Evolutionary conservation across 352 stramenopile genomes (phyloP), one percentile per base, ranked within the genome.

Genomic region (Phytopythium aichiense): DNA sequence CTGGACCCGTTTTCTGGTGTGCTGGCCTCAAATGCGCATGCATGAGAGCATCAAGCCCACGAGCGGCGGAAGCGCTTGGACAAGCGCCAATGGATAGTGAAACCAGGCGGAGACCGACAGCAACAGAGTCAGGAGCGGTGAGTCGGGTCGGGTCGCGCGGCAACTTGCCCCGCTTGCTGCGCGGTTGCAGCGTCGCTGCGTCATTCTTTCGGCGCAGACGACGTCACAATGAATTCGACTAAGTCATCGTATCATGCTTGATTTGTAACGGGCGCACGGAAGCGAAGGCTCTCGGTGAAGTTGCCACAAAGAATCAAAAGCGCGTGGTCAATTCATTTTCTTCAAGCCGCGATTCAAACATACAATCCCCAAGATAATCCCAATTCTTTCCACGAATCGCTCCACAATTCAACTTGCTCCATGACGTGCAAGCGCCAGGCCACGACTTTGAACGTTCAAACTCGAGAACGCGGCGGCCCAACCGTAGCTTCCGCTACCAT

Each of bases 381-480:
- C 22, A 52, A 52, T 52, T 52, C 46, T 22, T 52, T 35, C 3
- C 12, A 6, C 16, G 23, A 31, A 42, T 35, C 31, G 60, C 15
- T 5, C 4, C 0, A 1, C 67, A 64, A 68, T 74, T 74, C 64
- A 69, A 57, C 63, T 61, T 9, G n/a, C 31, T 5, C 3, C 28
- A 31, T 31, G 28, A 31, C 28, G 28, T 31, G 28, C 28, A 31
- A 31, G 28, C 28, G 28, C 28, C 28, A 31, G 28, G 28, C 28
- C 28, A 31, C 28, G n/a, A 31, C 37, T 69, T 70, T 69, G 56
- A 69, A 74, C 70, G 59, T 72, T 77, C 61, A 68, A 74, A 77
- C 61, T 46, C 38, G 40, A 45, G n/a, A 6, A 22, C 40, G 4
- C 2, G 3, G 8, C n/a, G 31, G 31, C 33, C 50, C 50, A 38